Evolutionary conservation across 2,329 filamentous ascomycete species (phyloP), one percentile per base, ranked within the genome.

Genomic region (Talaromyces verruculosus): DNA sequence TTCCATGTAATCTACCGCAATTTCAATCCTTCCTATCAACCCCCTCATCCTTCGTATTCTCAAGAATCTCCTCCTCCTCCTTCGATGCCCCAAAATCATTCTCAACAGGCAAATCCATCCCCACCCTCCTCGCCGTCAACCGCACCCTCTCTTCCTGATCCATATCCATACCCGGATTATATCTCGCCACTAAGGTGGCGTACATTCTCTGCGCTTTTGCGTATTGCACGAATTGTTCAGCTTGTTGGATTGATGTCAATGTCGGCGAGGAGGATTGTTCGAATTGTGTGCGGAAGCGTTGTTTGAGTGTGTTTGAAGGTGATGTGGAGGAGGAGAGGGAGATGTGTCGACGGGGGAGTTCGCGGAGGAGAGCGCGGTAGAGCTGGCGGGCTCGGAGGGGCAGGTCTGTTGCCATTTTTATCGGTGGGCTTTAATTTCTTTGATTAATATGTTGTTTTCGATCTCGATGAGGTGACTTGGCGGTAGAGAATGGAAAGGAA

Each of bases 141-240:
- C 92, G 82, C 49, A 97, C 88, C 67, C 91, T 85, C 82, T 98
- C 93, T 75, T 88, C 84, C 79, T 96, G 88, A 76, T 90, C 88
- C 89, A 97, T 91, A 70, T 87, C 87, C 88, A 96, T 92, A 19
- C 93, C 93, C 0, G 93, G 93, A 78, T 98, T 98, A 80, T 99
- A 98, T 72, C 93, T 85, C 80, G 97, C 93, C 43, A 98, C 78
- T 51, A 98, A 81, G 17, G 87, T 89, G 30, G 87, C 85, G 77
- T 98, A 97, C 75, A 87, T 87, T 62, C 93, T 84, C 82, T 99
- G 95, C n/a, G 93, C 89, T 71, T 87, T 87, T 22, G 95, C 84
- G 76, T 97, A 98, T 65, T 88, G 85, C 30, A 93, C 79, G 70
- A 92, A 88, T 78, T 98, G 92, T 69, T 92, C 87, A n/a, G 88